phyloP scores from a whole-genome alignment of 306 rosid genomes.

The Cicer cuneatum region DNA sequence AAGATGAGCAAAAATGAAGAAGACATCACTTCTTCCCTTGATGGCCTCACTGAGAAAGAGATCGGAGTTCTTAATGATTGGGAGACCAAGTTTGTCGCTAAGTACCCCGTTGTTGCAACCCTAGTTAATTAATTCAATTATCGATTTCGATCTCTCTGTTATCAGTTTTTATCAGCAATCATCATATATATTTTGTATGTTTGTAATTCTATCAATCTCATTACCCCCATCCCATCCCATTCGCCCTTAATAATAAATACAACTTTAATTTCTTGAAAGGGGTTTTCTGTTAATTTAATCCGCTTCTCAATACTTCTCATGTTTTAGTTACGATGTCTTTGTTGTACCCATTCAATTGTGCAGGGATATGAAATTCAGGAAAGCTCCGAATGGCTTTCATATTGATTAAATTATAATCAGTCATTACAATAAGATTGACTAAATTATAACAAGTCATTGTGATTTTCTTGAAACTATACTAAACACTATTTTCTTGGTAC shows the following conservation, averaged over 20 bases:
- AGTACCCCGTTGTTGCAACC: slow-evolving; percentile 77
- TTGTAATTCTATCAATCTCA: neutral
- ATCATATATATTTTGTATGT: neutral
- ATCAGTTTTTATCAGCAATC: neutral
- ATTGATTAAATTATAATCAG: too few species aligned
- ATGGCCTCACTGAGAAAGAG: slow-evolving; percentile 94
- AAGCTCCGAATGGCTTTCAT: neutral
- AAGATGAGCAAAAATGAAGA: slow-evolving; percentile 94
- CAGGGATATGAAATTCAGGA: neutral
- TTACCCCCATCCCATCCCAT: neutral
- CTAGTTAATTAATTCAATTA: neutral
- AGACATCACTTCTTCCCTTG: slow-evolving; percentile 67
- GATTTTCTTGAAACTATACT: too few species aligned
- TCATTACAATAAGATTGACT: too few species aligned
- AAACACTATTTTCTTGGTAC: too few species aligned
- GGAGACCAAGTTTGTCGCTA: slow-evolving; percentile 94
- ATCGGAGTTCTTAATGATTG: slow-evolving; percentile 91
- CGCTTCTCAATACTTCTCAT: too few species aligned
- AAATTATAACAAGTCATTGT: too few species aligned
- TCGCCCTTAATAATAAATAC: neutral
- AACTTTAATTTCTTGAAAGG: neutral
- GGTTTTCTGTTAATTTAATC: neutral
- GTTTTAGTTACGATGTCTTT: neutral
- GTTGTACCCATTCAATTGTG: neutral
- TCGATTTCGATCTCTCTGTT: neutral